Conservation (phyloP, 768 basidiomycete genomes). For the Mycena alexandri region DNA sequence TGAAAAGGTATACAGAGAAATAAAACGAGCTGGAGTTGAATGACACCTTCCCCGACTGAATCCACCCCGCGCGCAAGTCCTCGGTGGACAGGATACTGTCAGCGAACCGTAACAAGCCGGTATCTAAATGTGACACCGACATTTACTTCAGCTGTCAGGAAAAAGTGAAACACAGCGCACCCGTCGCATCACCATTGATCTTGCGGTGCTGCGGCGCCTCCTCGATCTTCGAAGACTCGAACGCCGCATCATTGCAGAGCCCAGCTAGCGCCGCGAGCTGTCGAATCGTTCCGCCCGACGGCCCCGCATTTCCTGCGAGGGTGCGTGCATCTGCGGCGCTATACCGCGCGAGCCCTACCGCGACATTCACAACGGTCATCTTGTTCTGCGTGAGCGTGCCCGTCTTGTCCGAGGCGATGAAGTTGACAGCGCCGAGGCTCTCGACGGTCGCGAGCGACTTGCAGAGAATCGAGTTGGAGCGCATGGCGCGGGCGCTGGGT, state of each 20-base stretch:
- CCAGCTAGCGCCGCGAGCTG: slow-evolving; percentile 56
- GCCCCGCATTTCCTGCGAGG: slow-evolving; percentile 29
- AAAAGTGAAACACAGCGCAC: slow-evolving; percentile 39
- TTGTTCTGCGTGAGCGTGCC: slow-evolving; percentile 72
- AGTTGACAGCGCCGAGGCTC: slow-evolving; percentile 72
- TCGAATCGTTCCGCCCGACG: slow-evolving; percentile 38
- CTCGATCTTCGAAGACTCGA: slow-evolving; percentile 48
- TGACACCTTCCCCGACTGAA: slow-evolving; percentile 49
- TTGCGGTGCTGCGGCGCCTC: slow-evolving; percentile 42
- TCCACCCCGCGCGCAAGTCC: slow-evolving; percentile 49
- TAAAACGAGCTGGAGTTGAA: slow-evolving; percentile 54
- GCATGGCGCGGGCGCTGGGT: slow-evolving; percentile 55
- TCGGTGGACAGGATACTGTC: slow-evolving; percentile 49
- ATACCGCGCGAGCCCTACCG: slow-evolving; percentile 51
- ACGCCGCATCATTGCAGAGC: slow-evolving; percentile 65
- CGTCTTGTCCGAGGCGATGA: slow-evolving; percentile 68
- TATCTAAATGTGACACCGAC: slow-evolving; percentile 49
- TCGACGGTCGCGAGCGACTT: slow-evolving; percentile 76
- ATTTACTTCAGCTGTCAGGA: neutral
- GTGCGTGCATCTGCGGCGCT: slow-evolving; percentile 37
- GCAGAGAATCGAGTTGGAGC: slow-evolving; percentile 65
- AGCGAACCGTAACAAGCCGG: slow-evolving; percentile 67
- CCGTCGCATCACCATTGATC: slow-evolving; percentile 70
- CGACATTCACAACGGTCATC: slow-evolving; percentile 67
- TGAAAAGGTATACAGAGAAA: neutral